Base-by-base conservation (phyloP, 257 asterid genomes). In the Buddleja alternifolia region DNA sequence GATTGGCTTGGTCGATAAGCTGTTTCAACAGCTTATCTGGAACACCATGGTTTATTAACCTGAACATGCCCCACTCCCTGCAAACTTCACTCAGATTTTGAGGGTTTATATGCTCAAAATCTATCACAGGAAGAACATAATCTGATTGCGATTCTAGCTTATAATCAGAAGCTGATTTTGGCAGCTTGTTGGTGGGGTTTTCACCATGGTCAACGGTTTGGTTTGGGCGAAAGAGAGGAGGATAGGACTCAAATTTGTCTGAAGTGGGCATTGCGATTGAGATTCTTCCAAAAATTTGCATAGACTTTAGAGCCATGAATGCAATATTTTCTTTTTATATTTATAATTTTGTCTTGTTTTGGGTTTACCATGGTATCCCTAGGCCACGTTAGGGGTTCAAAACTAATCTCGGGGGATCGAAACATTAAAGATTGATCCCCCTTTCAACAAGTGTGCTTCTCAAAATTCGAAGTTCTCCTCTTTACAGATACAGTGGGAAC, bases 41-140 rank as follows among this genome's bases (percentile, higher is more conserved):
- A 47, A 93, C 82, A 21, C 91, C 97, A 74, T 90, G 97, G 78
- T 93, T 88, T 12, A 84, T 70, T 78, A 93, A 70, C 78, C 98
- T 76, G 70, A 93, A 93, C 79, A 90, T 77, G 21, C 98, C 98
- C 97, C 95, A 93, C 4, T 86, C 86, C 41, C 82, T 80, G 68
- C 95, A 93, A 8, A 74, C 85, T 51, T 75, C 47, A 0, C 81
- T 64, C n/a, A 93, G 73, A 9, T 75, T 48, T 10, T 53, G 77
- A 5, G 61, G 65, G 65, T 50, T 53, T 54, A 78, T 63, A 50
- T 48, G 16, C 61, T 69, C 25, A 9, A 83, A 85, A 75, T 93
- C 95, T 25, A 93, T 76, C 7, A 85, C 70, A 0, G 98, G 97
- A 29, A 93, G 73, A 7, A 75, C 58, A 25, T 55, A 20, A 24